Conservation (phyloP, 2,329 filamentous ascomycete genomes). For the Coleophoma cylindrospora region DNA sequence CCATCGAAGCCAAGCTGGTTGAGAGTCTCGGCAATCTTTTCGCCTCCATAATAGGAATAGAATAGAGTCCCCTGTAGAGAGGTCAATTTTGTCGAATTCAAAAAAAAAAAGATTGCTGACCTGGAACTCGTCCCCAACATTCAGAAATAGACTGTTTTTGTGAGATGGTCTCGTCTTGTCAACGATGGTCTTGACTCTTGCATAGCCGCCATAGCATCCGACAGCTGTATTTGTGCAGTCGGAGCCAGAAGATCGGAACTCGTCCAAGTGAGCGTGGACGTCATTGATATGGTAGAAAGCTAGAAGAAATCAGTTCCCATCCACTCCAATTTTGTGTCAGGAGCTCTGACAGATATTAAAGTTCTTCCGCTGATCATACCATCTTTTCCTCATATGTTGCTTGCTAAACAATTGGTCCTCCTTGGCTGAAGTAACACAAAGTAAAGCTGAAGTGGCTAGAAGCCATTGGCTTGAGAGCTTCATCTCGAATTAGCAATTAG, state of each 20-base stretch:
- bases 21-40: conserved; percentile 63
- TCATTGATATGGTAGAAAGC: conserved; percentile 68
- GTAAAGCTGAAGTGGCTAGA: background rate
- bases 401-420: conserved; percentile 46
- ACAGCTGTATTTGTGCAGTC: conserved; percentile 51
- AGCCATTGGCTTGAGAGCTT: background rate
- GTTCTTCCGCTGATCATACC: conserved; percentile 41
- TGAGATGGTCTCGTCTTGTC: conserved; percentile 50
- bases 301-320: conserved; percentile 9
- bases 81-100: background rate
- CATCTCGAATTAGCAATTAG: background rate
- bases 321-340: background rate
- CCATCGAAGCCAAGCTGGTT: conserved; percentile 63
- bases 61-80: conserved; percentile 57
- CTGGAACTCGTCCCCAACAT: conserved; percentile 62
- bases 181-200: conserved; percentile 56
- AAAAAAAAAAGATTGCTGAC: background rate
- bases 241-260: conserved; percentile 55
- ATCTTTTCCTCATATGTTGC: conserved; percentile 40
- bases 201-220: conserved; percentile 61
- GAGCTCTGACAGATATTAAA: conserved; percentile 40
- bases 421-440: background rate
- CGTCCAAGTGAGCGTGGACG: conserved; percentile 61
- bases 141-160: conserved; percentile 58
- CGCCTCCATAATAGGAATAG: conserved; percentile 60